Percentiles rank a stretch among this genome's conserved stretches.
These are phyloP conservation scores for Phytopythium mirpurense DNA, from an alignment of 352 stramenopile genomes.

Conservation along the genomic window DNA sequence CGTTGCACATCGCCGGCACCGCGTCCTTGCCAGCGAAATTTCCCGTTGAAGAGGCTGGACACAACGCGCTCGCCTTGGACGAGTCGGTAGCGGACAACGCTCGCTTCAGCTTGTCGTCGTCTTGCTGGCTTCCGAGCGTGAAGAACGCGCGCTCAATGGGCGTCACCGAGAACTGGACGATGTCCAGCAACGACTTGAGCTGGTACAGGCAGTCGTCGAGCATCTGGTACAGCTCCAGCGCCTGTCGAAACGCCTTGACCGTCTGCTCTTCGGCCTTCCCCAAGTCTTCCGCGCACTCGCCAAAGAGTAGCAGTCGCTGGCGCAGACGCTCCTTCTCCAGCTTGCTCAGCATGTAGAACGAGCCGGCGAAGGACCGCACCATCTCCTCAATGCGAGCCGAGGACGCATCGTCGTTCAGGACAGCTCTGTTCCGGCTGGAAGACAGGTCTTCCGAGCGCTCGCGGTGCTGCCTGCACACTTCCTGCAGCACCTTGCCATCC, in stretches of 20 bases:
- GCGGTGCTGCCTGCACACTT: conserved; percentile 51
- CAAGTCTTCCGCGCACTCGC: conserved; percentile 30
- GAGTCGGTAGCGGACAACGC: not conserved
- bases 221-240: conserved; percentile 65
- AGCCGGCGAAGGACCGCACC: conserved; percentile 47
- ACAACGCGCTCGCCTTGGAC: not conserved
- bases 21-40: conserved; percentile 17
- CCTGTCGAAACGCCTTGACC: conserved; percentile 50
- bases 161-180: conserved; percentile 61
- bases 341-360: conserved; percentile 60
- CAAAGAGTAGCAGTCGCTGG: conserved; percentile 47
- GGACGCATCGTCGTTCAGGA: conserved; percentile 11
- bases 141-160: conserved; percentile 70
- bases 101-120: conserved; percentile 60
- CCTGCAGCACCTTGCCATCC: conserved; percentile 54
- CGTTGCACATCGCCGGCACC: conserved; percentile 21
- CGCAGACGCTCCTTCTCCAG: conserved; percentile 50
- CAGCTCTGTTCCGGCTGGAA: not conserved
- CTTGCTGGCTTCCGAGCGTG: conserved; percentile 54
- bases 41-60: not conserved
- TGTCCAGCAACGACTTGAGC: conserved; percentile 66
- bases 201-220: conserved; percentile 71
- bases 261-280: conserved; percentile 47
- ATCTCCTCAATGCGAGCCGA: conserved; percentile 43
- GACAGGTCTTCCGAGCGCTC: conserved; percentile 18